These are phyloP conservation scores for Hepatocystis sp. DNA, from an alignment of 169 alveolate species.

Conservation along the genomic window DNA sequence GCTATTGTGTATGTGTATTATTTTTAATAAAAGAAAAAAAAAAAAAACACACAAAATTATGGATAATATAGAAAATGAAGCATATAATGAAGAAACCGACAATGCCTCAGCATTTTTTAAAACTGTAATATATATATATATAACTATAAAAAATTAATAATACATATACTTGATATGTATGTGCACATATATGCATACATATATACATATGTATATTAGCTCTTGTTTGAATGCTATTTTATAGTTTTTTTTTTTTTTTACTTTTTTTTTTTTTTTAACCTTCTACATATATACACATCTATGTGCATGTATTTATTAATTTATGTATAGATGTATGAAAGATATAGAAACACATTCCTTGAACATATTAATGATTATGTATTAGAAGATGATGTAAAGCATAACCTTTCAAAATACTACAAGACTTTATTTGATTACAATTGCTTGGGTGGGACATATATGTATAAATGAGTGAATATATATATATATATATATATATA, in stretches of 20 bases:
- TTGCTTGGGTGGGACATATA: conserved; percentile 29
- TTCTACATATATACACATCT: neutral
- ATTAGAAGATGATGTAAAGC: conserved; percentile 43
- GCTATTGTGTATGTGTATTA: too few relatives aligned
- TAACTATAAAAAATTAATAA: too few relatives aligned
- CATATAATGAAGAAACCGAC: conserved; percentile 30
- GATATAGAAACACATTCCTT: conserved; percentile 41
- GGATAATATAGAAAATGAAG: conserved; percentile 34
- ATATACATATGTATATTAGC: too few relatives aligned
- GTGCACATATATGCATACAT: too few relatives aligned
- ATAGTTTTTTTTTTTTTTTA: too few relatives aligned
- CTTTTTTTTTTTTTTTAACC: too few relatives aligned
- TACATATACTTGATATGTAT: too few relatives aligned
- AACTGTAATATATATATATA: too few relatives aligned
- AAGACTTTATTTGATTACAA: conserved; percentile 52
- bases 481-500: neutral
- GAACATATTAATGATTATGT: conserved; percentile 20
- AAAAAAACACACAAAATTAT: neutral
- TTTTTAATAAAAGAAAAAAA: too few relatives aligned
- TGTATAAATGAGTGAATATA: neutral
- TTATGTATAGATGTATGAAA: conserved; percentile 34
- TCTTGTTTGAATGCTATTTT: too few relatives aligned
- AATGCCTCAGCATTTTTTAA: conserved; percentile 38
- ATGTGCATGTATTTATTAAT: neutral
- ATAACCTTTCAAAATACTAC: conserved; percentile 30